These are phyloP conservation scores for Fusarium sp. DNA, from an alignment of 2,329 filamentous ascomycete species.

Conservation along the genomic window DNA sequence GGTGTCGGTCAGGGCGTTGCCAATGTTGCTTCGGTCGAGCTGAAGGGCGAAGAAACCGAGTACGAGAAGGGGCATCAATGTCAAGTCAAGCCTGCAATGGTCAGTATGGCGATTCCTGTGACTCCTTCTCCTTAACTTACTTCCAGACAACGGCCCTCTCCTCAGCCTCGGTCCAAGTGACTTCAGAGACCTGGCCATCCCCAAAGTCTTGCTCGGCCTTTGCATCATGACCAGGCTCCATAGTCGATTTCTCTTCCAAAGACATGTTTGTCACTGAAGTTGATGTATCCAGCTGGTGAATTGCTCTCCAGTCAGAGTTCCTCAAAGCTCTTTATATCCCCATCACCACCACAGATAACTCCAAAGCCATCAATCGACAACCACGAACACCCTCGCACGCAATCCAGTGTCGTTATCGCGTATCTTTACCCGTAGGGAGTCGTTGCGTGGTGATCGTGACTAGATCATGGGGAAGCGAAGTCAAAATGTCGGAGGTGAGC, in stretches of 20 bases:
- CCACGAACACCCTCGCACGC: neutral
- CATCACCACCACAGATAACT: neutral
- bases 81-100: constrained; percentile 44
- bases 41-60: constrained; percentile 60
- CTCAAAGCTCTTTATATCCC: neutral
- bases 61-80: constrained; percentile 59
- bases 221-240: neutral
- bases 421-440: neutral
- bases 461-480: neutral
- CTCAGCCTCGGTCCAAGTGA: constrained; percentile 22
- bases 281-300: neutral
- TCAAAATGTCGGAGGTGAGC: constrained; percentile 28
- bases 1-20: constrained; percentile 63
- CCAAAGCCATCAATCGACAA: neutral
- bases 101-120: neutral
- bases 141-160: constrained; percentile 22
- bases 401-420: constrained; percentile 9
- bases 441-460: neutral
- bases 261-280: neutral
- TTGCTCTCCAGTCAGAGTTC: neutral
- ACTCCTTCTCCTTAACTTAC: constrained; percentile 30
- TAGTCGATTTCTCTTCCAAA: neutral
- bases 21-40: constrained; percentile 51
- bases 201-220: neutral
- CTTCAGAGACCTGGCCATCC: neutral